phyloP scores from a whole-genome alignment of 2,329 filamentous ascomycete genomes.

The Fusarium miscanthi region DNA sequence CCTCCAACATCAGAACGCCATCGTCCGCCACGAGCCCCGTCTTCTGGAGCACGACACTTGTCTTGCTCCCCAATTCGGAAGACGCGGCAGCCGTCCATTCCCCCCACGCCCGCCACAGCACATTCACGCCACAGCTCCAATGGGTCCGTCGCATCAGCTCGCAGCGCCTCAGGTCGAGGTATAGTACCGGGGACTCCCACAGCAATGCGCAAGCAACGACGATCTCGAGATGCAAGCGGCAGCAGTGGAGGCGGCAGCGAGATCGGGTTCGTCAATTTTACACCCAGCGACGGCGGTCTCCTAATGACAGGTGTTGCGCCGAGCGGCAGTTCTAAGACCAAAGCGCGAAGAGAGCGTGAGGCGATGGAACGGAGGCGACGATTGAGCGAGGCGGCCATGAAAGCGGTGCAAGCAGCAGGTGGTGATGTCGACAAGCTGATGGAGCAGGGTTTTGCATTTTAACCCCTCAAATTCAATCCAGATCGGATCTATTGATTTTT shows the following conservation, averaged over 20 bases:
- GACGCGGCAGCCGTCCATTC: slow-evolving; percentile 53
- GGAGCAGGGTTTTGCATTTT: slow-evolving; percentile 62
- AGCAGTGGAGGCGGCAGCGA: slow-evolving; percentile 43
- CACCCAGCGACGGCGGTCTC: slow-evolving; percentile 78
- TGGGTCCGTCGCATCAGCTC: slow-evolving; percentile 50
- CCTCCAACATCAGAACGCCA: slow-evolving; percentile 51
- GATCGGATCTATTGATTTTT: neutral
- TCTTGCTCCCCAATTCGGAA: slow-evolving; percentile 57
- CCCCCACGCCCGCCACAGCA: slow-evolving; percentile 53
- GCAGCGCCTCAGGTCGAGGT: slow-evolving; percentile 52
- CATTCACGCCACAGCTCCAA: slow-evolving; percentile 55
- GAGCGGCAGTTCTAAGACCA: slow-evolving; percentile 91
- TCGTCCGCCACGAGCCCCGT: slow-evolving; percentile 64
- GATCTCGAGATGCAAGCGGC: slow-evolving; percentile 52
- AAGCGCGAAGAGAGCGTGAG: slow-evolving; percentile 90
- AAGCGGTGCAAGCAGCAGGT: slow-evolving; percentile 76
- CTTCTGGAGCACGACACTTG: slow-evolving; percentile 63
- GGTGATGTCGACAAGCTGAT: slow-evolving; percentile 70
- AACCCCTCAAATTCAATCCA: slow-evolving; percentile 3
- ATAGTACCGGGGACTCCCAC: slow-evolving; percentile 55
- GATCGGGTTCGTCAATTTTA: slow-evolving; percentile 88
- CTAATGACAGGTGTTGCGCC: slow-evolving; percentile 93
- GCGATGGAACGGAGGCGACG: slow-evolving; percentile 79
- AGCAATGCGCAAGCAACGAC: slow-evolving; percentile 54
- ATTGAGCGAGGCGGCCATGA: slow-evolving; percentile 74